These are phyloP conservation scores for Solanum dulcamara DNA, from an alignment of 257 asterid species.

Conservation along the genomic window DNA sequence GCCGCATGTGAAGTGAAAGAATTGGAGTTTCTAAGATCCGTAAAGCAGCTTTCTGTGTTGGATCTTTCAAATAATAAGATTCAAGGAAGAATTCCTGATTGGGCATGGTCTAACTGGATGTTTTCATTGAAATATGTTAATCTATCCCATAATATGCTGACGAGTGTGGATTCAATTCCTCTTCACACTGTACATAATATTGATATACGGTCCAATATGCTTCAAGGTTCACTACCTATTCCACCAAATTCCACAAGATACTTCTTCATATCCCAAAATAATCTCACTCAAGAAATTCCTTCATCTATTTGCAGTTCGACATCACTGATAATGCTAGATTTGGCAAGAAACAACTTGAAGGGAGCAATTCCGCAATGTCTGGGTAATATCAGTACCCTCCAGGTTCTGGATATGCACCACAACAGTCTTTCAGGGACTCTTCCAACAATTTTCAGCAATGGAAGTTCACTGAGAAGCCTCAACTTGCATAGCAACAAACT, in stretches of 20 bases:
- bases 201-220: background rate
- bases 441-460: background rate
- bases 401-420: background rate
- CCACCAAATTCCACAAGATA: background rate
- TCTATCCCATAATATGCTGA: background rate
- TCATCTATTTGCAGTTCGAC: background rate
- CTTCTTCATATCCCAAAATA: background rate
- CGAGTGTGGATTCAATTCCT: background rate
- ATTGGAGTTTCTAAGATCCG: background rate
- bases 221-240: background rate
- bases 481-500: constrained; percentile 3
- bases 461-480: background rate
- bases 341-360: background rate
- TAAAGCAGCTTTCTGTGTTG: rapidly evolving
- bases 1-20: background rate
- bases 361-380: background rate
- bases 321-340: background rate
- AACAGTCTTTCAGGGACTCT: background rate
- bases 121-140: rapidly evolving
- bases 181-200: rapidly evolving
- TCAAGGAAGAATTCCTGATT: background rate
- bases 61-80: background rate
- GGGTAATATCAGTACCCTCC: background rate
- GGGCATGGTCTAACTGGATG: background rate
- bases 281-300: constrained; percentile 4